Base-by-base conservation (phyloP, 108 stramenopile species). In the Conticribra guillardii region DNA sequence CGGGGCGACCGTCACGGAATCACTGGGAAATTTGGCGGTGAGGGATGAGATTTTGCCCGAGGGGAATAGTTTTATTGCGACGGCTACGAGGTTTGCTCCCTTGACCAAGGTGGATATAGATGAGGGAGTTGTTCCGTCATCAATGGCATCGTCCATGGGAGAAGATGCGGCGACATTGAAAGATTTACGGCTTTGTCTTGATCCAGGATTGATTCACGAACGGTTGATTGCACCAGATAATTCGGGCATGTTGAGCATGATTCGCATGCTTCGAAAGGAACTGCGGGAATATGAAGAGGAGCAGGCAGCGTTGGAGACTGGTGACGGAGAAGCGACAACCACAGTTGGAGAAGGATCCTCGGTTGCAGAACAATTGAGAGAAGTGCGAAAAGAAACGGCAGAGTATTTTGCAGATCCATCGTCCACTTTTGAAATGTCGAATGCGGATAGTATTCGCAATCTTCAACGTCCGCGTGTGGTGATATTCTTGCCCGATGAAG, bases 401-500 rank as follows among this genome's bases (percentile, higher is more conserved):
- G 74, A 67, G 26, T 60, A 67, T 4, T 56, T 68, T 28, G 74
- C 51, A 48, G 22, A 47, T 51, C 24, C 66, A 9, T 53, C 37
- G n/a, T 45, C 31, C 2, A 11, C 60, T 29, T 75, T 67, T 21
- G 44, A 57, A 21, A 58, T 45, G 22, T 32, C 71, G 16, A 78
- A 58, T 2, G 27, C 71, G 27, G 71, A 72, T 44, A 49, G 49
- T 34, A 67, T 67, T 21, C 56, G 50, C 28, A 29, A 46, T 11
- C 48, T 67, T n/a, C 77, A 80, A 46, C 80, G 87, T 19, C 93
- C 93, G 24, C 79, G 87, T 16, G 93, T 94, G 17, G 89, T 94
- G 0, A 80, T 90, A 4, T 94, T 91, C 73, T 91, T 91, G 62
- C 90, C 93, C 1, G 79, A 83, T 32, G 93, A 94, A 69, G 85